phyloP scores from a whole-genome alignment of 2,329 filamentous ascomycete species.

The Capronia coronata region DNA sequence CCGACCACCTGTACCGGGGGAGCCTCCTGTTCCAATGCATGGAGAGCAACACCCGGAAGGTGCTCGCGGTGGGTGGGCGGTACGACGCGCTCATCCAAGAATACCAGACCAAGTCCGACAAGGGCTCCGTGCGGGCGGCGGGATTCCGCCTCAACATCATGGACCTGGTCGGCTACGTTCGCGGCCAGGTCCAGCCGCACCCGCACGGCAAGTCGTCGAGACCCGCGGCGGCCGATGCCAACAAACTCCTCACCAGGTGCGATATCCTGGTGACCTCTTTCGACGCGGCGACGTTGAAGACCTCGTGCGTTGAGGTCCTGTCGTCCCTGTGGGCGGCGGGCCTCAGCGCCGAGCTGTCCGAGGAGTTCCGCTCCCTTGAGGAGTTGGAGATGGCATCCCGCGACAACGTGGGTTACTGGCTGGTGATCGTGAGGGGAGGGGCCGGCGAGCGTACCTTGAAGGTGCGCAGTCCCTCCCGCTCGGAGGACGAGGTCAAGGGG shows the following conservation, averaged over 20 bases:
- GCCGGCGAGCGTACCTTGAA: slow-evolving; percentile 59
- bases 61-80: slow-evolving; percentile 85
- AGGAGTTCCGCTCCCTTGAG: slow-evolving; percentile 70
- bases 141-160: slow-evolving; percentile 57
- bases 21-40: slow-evolving; percentile 87
- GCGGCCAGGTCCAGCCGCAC: slow-evolving; percentile 11
- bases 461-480: slow-evolving; percentile 69
- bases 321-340: slow-evolving; percentile 73
- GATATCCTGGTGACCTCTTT: slow-evolving; percentile 88
- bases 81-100: slow-evolving; percentile 87
- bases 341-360: slow-evolving; percentile 81
- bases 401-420: slow-evolving; percentile 70
- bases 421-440: slow-evolving; percentile 68
- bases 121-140: slow-evolving; percentile 71
- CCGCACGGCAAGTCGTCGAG: slow-evolving; percentile 7
- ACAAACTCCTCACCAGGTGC: slow-evolving; percentile 43
- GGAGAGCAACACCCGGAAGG: slow-evolving; percentile 67
- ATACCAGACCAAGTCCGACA: slow-evolving; percentile 61
- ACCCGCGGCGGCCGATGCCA: slow-evolving; percentile 1
- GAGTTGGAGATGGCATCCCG: slow-evolving; percentile 61
- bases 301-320: slow-evolving; percentile 68
- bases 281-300: slow-evolving; percentile 67
- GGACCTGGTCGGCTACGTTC: slow-evolving; percentile 24
- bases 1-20: slow-evolving; percentile 81
- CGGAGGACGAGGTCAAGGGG: slow-evolving; percentile 73